phyloP scores from a whole-genome alignment of 2,329 filamentous ascomycete genomes.

The Remersonia thermophila region DNA sequence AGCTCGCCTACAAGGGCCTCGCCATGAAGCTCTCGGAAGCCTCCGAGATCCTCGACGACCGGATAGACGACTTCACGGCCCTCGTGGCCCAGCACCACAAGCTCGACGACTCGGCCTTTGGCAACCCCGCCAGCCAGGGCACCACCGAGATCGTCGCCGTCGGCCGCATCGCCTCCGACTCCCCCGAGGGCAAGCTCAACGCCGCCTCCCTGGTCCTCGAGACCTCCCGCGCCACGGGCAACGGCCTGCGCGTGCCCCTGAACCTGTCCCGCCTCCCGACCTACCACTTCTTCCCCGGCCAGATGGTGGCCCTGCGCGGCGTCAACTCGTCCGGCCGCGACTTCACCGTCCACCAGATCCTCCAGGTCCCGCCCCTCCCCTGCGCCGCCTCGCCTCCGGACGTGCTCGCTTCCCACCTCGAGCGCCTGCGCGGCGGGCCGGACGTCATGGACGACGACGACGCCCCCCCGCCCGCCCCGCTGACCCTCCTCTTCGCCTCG shows the following conservation, averaged over 20 bases:
- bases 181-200: conserved; percentile 75
- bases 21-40: conserved; percentile 89
- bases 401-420: conserved; percentile 54
- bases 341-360: conserved; percentile 67
- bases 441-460: conserved; percentile 50
- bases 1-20: conserved; percentile 83
- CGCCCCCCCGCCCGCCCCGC: conserved; percentile 47
- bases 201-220: conserved; percentile 76
- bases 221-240: conserved; percentile 71
- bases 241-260: conserved; percentile 68
- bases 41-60: conserved; percentile 85
- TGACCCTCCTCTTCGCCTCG: conserved; percentile 66
- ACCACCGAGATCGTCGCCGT: conserved; percentile 82
- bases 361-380: conserved; percentile 62
- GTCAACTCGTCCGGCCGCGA: conserved; percentile 77
- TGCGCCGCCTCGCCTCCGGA: conserved; percentile 57
- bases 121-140: conserved; percentile 73
- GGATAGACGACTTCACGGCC: conserved; percentile 80
- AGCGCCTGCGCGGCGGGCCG: conserved; percentile 52
- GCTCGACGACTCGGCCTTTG: conserved; percentile 70
- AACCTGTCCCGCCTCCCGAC: conserved; percentile 55
- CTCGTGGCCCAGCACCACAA: conserved; percentile 62
- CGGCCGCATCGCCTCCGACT: conserved; percentile 82
- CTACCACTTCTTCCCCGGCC: conserved; percentile 86
- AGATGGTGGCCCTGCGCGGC: conserved; percentile 78